Conservation (phyloP, 768 basidiomycete genomes). For the Boletus coccyginus region DNA sequence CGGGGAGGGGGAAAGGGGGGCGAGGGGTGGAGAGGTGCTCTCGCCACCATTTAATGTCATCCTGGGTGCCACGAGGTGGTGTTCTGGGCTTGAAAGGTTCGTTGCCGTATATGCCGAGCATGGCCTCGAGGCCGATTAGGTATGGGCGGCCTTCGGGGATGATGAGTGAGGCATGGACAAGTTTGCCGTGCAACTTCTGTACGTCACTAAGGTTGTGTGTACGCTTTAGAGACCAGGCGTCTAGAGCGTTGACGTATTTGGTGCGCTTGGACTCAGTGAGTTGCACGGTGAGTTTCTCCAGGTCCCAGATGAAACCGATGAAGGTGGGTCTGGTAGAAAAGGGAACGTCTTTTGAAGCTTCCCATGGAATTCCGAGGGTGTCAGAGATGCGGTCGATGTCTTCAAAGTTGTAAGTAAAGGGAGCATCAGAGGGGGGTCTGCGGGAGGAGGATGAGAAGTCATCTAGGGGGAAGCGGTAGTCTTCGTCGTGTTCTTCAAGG, state of each 20-base stretch:
- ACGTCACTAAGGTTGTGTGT: not conserved
- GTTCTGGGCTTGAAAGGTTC: not conserved
- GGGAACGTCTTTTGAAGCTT: slow-evolving; percentile 25
- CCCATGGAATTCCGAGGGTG: slow-evolving; percentile 33
- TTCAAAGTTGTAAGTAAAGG: slow-evolving; percentile 5
- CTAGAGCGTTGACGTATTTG: not conserved
- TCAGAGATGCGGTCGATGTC: slow-evolving; percentile 38
- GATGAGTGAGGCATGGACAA: not conserved
- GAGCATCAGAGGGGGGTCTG: slow-evolving; percentile 4
- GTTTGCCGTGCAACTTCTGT: not conserved
- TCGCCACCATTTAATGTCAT: not conserved
- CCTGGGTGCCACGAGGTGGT: not conserved
- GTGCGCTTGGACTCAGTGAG: not conserved
- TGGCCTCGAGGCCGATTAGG: not conserved
- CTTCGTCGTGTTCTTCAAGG: not conserved
- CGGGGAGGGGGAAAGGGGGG: not conserved
- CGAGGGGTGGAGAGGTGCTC: not conserved
- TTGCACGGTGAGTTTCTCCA: accelerated
- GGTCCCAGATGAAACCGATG: not conserved
- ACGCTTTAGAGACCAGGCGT: too few relatives aligned
- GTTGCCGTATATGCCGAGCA: not conserved
- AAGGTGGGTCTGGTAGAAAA: slow-evolving; percentile 15
- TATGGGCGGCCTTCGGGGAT: not conserved
- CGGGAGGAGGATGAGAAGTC: not conserved
- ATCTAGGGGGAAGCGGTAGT: not conserved